These are phyloP conservation scores for Tephrocybe sp. DNA, from an alignment of 768 basidiomycete genomes.

Conservation along the genomic window DNA sequence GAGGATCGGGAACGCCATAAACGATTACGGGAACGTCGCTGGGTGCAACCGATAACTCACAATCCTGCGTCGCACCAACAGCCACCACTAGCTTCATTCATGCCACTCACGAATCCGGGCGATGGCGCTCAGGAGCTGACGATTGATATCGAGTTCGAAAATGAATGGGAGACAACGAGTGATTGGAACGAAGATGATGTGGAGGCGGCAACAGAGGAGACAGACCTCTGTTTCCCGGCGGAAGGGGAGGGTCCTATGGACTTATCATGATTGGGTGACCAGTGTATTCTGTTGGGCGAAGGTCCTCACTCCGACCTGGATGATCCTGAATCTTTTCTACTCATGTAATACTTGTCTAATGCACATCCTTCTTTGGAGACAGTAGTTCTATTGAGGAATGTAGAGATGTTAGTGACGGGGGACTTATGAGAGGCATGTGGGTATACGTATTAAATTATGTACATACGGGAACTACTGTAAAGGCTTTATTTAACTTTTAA, in stretches of 20 bases:
- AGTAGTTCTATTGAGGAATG: too few relatives aligned
- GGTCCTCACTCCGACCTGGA: too few relatives aligned
- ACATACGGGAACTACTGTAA: too few relatives aligned
- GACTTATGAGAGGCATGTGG: too few relatives aligned
- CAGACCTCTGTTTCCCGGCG: constrained; percentile 64
- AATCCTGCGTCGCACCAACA: constrained; percentile 40
- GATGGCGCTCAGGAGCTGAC: constrained; percentile 61
- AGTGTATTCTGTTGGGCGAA: too few relatives aligned
- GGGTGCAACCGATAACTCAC: constrained; percentile 80
- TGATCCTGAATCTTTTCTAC: too few relatives aligned
- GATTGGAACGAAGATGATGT: constrained; percentile 92
- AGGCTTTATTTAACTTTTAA: too few relatives aligned
- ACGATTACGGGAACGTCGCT: constrained; percentile 84
- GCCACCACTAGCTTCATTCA: constrained; percentile 56
- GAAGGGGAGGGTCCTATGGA: constrained; percentile 46
- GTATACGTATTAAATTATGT: too few relatives aligned
- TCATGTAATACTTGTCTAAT: too few relatives aligned
- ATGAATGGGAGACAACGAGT: constrained; percentile 87
- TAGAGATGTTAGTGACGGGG: too few relatives aligned
- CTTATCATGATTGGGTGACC: constrained; percentile 37
- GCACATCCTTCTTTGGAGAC: too few relatives aligned
- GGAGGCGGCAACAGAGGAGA: constrained; percentile 72
- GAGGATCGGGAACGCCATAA: constrained; percentile 94
- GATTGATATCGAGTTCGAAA: constrained; percentile 84
- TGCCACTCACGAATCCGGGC: constrained; percentile 52